A percentile compares a stretch with the other conserved stretches of the same genome.
These are phyloP conservation scores for Asclepias syriaca DNA, from an alignment of 257 asterid species.

Conservation along the genomic window DNA sequence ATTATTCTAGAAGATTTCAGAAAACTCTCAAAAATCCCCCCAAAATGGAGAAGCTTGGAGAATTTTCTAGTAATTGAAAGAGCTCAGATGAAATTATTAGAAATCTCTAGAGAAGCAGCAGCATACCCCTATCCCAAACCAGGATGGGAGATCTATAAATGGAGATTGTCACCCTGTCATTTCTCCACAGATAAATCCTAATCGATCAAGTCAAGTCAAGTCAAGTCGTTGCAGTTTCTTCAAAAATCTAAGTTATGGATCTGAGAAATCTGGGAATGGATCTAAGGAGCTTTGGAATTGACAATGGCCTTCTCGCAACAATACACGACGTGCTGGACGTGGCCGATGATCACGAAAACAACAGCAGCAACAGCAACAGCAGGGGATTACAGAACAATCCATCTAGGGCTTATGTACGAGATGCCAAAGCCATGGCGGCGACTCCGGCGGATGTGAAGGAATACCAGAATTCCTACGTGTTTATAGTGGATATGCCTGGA, in stretches of 20 bases:
- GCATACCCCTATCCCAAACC: neutral
- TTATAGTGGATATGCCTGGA: conserved; percentile 79
- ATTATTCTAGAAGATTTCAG: neutral
- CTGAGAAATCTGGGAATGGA: conserved; percentile 6
- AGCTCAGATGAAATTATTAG: neutral
- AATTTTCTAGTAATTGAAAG: neutral
- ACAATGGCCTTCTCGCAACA: neutral
- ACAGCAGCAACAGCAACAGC: conserved; percentile 8
- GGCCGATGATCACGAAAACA: conserved; percentile 17
- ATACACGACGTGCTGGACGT: conserved; percentile 1
- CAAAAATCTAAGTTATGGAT: neutral
- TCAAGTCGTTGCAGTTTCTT: neutral
- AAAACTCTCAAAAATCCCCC: neutral
- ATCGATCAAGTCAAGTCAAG: too few relatives aligned
- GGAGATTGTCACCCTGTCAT: too few relatives aligned
- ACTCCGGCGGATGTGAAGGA: conserved; percentile 80
- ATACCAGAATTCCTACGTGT: conserved; percentile 43
- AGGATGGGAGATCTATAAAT: too few relatives aligned
- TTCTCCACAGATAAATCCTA: too few relatives aligned
- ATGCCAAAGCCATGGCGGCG: conserved; percentile 71
- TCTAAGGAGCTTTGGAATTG: neutral
- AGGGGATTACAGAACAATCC: conserved; percentile 32
- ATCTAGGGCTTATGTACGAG: conserved; percentile 55
- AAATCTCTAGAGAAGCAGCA: conserved; percentile 5
- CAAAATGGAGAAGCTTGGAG: neutral